phyloP scores from a whole-genome alignment of 2,329 filamentous ascomycete genomes.

The Metarhizium sp. region DNA sequence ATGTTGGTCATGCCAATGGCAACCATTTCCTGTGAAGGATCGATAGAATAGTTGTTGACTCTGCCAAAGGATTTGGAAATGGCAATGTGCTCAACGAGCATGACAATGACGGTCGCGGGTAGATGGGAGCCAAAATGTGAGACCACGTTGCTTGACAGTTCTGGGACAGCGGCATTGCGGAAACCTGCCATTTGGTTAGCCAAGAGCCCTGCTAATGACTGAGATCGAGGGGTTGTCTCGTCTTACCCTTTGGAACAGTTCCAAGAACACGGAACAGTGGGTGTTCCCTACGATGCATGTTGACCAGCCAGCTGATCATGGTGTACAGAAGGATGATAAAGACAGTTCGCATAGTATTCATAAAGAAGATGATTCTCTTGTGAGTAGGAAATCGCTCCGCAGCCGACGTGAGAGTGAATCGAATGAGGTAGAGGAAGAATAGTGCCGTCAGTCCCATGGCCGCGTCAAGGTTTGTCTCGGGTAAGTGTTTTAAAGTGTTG shows the following conservation, averaged over 20 bases:
- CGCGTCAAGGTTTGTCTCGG: conserved; percentile 62
- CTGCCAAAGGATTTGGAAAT: conserved; percentile 96
- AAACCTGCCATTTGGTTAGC: conserved; percentile 46
- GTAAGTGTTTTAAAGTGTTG: conserved; percentile 67
- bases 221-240: neutral
- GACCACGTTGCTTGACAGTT: conserved; percentile 57
- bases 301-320: conserved; percentile 78
- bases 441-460: conserved; percentile 82
- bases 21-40: conserved; percentile 92
- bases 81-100: conserved; percentile 92
- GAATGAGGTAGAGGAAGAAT: conserved; percentile 66
- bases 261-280: conserved; percentile 68
- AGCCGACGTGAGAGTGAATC: conserved; percentile 51
- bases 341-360: conserved; percentile 80
- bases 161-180: conserved; percentile 65
- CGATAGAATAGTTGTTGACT: conserved; percentile 91
- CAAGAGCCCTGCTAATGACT: neutral
- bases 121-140: conserved; percentile 60
- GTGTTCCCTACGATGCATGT: conserved; percentile 53
- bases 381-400: conserved; percentile 61
- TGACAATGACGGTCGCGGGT: conserved; percentile 82
- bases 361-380: conserved; percentile 76
- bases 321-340: conserved; percentile 92
- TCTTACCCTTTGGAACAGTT: conserved; percentile 58
- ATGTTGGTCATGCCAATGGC: conserved; percentile 88